phyloP scores from a whole-genome alignment of 106 monocot genomes.

The Ottelia alismoides region DNA sequence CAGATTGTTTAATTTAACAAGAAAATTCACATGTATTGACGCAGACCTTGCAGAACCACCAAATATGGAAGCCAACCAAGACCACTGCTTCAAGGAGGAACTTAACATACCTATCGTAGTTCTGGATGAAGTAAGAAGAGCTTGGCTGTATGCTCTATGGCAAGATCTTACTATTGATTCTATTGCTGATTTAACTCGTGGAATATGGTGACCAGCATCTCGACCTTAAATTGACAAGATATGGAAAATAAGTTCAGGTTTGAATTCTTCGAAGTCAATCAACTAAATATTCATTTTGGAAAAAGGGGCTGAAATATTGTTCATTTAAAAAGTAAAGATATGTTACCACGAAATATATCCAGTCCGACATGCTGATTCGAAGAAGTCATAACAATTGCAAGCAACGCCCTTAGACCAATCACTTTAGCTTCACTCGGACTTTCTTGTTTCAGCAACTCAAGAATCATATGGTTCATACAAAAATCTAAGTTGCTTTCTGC shows the following conservation, averaged over 20 bases:
- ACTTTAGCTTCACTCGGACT: slow-evolving; percentile 92
- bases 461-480: slow-evolving; percentile 90
- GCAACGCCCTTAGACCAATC: slow-evolving; percentile 86
- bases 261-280: no score
- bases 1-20: no score
- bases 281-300: no score
- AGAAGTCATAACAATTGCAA: slow-evolving; percentile 84
- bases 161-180: slow-evolving; percentile 87
- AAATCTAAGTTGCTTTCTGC: slow-evolving; percentile 91
- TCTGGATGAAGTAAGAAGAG: slow-evolving; percentile 88
- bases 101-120: slow-evolving; percentile 57
- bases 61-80: no score
- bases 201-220: slow-evolving; percentile 69
- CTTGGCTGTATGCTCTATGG: slow-evolving; percentile 68
- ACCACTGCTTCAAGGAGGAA: no score
- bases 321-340: slow-evolving; percentile 7
- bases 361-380: slow-evolving; percentile 53
- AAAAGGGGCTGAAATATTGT: no score
- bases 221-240: slow-evolving; percentile 24
- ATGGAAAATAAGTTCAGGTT: no score
- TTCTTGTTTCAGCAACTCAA: slow-evolving; percentile 82
- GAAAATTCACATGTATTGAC: no score
- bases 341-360: slow-evolving; percentile 61
- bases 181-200: slow-evolving; percentile 89
- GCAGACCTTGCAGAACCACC: no score